Base-by-base conservation (phyloP, 805 yeast genomes). In the Millerago galiae region DNA sequence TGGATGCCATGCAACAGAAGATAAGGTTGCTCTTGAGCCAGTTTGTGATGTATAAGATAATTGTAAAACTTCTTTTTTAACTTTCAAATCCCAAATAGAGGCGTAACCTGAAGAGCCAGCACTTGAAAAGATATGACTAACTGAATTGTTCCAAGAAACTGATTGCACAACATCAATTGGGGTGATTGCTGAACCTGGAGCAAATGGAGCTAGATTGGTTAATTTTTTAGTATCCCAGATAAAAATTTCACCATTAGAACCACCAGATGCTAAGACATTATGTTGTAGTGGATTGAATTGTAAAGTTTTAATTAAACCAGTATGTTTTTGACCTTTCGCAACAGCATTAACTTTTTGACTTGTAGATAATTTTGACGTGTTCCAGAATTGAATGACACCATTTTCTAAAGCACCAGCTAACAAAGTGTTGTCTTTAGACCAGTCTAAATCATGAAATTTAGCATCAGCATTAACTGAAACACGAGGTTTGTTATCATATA, bases 1-100 rank as follows among this genome's bases (percentile, higher is more conserved):
- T 43, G 99, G 99, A 62, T 93, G 97, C 99, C 99, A 93, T 45
- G 83, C 88, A 12, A 93, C 95, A 46, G 76, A 74, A 29, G 95
- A 79, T 39, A 91, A 73, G 43, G 81, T 82, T 18, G 89, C 82
- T 56, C 83, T 75, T 25, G 69, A 60, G 13, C 68, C 65, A 4
- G 70, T 61, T 16, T 60, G 53, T 8, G 82, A 79, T 17, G 80
- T 68, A 62, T 87, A 86, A 43, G 79, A 75, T 59, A 93, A 72
- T 61, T 88, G 96, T 47, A 93, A 68, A 18, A 91, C 95, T 65
- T 91, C 97, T 56, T 87, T 77, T 59, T 81, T 83, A 33, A 89
- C 79, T 57, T 84, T 85, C 51, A 90, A 70, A 65, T 93, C 98
- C 97, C 97, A 93, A 51, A 93, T 81, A 1, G 96, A 83, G 3